Base-by-base conservation (phyloP, 495 filamentous ascomycete species). In the Aspergillus avenaceus region DNA sequence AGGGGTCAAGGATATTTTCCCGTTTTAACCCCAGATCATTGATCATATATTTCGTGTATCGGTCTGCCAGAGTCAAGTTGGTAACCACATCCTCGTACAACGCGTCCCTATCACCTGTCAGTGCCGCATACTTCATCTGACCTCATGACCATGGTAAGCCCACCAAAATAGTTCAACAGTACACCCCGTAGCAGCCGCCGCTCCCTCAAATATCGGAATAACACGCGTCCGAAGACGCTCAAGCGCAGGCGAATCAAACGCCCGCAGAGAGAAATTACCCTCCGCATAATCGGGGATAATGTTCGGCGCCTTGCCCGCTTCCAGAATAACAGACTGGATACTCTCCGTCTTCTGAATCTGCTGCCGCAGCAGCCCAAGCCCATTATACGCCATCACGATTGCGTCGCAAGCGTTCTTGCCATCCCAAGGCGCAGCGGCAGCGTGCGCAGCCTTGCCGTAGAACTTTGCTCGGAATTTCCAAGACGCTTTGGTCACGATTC, bases 241-340 rank as follows among this genome's bases (percentile, higher is more conserved):
- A 19, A 64, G 47, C 7, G 60, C 72, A 21, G 60, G 45, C 12
- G 42, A 40, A n/a, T 34, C 29, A 34, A n/a, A 34, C 5, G 50
- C 50, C 8, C 53, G 32, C 26, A 9, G 73, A 58, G 24, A 71
- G 56, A 11, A 73, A 43, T 8, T 68, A 58, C 42, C 67, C 19
- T 68, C 69, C 3, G 77, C 64, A 49, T 77, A 74, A 6, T 70
- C 75, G 45, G 79, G 81, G 38, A 83, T 78, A 42, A 83, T 61
- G 52, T 83, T 82, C 5, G 78, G 63, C 5, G 69, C 65, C 16
- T 69, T 56, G 0, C 49, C 49, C 0, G 49, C 54, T 28, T 52
- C 32, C 14, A 57, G 31, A 41, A 57, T 49, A 13, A 41, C 40
- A 2, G 43, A 38, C 32, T 49, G 54, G 38, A 57, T 53, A 23